These are phyloP conservation scores for Pestalotiopsis sp. DNA, from an alignment of 2,329 filamentous ascomycete genomes.

Conservation along the genomic window DNA sequence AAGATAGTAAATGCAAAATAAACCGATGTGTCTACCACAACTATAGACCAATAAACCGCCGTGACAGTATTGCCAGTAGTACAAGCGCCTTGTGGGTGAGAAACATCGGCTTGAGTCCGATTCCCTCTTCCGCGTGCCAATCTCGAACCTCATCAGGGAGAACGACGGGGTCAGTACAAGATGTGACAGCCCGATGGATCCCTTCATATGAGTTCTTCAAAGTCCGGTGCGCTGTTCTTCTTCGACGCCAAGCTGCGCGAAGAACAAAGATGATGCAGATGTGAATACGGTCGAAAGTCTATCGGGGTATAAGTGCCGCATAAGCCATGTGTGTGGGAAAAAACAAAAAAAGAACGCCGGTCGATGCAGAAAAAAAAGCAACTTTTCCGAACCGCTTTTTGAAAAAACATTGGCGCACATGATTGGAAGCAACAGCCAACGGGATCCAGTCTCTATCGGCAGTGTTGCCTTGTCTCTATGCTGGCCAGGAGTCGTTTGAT, in stretches of 20 bases:
- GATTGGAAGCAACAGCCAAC: conserved; percentile 5
- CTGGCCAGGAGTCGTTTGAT: background rate
- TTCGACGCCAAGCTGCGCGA: conserved; percentile 5
- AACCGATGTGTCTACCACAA: conserved; percentile 3
- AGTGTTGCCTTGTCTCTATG: conserved; percentile 18
- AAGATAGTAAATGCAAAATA: background rate
- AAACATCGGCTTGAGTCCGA: background rate
- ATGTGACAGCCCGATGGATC: background rate
- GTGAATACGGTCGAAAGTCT: conserved; percentile 13
- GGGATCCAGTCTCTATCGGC: conserved; percentile 20
- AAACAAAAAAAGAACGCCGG: conserved; percentile 15
- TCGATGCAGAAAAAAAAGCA: conserved; percentile 16
- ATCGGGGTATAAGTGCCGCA: conserved; percentile 16
- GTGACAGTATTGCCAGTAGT: background rate
- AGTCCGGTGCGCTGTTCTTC: background rate
- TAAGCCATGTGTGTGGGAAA: background rate
- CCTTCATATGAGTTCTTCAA: background rate
- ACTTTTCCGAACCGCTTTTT: conserved; percentile 15
- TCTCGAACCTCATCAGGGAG: background rate
- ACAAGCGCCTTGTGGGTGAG: background rate
- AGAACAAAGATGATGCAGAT: conserved; percentile 3
- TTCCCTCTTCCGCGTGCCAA: background rate
- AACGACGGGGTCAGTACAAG: background rate
- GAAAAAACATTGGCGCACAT: background rate
- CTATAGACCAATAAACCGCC: conserved; percentile 1